These are phyloP conservation scores for Fusarium nodosum DNA, from an alignment of 2,329 filamentous ascomycete species.

Conservation along the genomic window DNA sequence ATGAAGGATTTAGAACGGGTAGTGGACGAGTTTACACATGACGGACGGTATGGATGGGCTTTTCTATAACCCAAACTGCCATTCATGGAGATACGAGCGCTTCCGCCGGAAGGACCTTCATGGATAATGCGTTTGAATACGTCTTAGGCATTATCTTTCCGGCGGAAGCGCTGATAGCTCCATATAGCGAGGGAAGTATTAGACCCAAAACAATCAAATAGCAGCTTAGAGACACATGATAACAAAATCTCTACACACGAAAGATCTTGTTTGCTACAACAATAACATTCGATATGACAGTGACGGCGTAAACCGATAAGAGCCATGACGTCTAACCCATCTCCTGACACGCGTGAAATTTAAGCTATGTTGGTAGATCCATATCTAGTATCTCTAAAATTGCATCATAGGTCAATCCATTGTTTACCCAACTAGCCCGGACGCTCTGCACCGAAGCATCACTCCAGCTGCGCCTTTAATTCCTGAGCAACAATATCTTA, in stretches of 20 bases:
- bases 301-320: not conserved
- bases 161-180: no score
- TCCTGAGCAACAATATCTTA: not conserved
- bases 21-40: conserved; percentile 9
- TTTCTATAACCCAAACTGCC: not conserved
- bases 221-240: not conserved
- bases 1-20: not conserved
- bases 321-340: conserved; percentile 22
- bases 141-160: no score
- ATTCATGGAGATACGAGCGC: no score
- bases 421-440: not conserved
- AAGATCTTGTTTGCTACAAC: not conserved
- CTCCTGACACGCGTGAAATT: not conserved
- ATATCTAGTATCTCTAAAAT: conserved; percentile 2
- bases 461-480: not conserved
- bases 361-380: conserved; percentile 6
- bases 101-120: no score
- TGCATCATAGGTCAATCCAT: conserved; percentile 24
- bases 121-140: no score
- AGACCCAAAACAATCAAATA: no score
- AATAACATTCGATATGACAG: not conserved
- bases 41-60: not conserved
- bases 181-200: no score
- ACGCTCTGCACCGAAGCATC: not conserved
- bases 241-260: conserved; percentile 12